These are phyloP conservation scores for Talaromyces ruber DNA, from an alignment of 495 filamentous ascomycete genomes.

Conservation along the genomic window DNA sequence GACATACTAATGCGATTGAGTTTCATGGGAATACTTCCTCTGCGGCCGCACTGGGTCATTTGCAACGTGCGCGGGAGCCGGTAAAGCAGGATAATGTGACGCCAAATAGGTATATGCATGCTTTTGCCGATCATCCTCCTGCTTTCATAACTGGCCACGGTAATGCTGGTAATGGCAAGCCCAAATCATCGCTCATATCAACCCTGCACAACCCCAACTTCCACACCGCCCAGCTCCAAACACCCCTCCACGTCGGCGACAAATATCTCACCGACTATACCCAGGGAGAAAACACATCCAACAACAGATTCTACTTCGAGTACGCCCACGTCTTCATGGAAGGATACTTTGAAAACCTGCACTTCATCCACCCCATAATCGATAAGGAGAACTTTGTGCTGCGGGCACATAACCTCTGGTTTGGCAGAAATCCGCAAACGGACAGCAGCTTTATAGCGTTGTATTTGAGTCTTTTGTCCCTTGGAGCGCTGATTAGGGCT, in stretches of 20 bases:
- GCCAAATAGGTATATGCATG: neutral
- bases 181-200: slow-evolving; percentile 24
- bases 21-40: slow-evolving; percentile 34
- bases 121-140: neutral
- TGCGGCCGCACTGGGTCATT: slow-evolving; percentile 23
- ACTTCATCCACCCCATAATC: slow-evolving; percentile 33
- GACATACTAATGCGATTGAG: slow-evolving; percentile 32
- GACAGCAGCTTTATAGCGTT: slow-evolving; percentile 31
- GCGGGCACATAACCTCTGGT: slow-evolving; percentile 31
- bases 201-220: slow-evolving; percentile 32
- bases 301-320: slow-evolving; percentile 26
- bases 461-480: slow-evolving; percentile 31
- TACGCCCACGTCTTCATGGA: slow-evolving; percentile 34
- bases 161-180: neutral
- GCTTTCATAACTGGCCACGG: neutral
- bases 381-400: slow-evolving; percentile 30
- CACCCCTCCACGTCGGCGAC: slow-evolving; percentile 9
- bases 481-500: slow-evolving; percentile 28
- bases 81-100: neutral
- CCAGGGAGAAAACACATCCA: neutral
- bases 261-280: slow-evolving; percentile 16
- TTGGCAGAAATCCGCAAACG: slow-evolving; percentile 19
- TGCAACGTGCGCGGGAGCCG: slow-evolving; percentile 23
- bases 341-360: slow-evolving; percentile 35
- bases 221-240: slow-evolving; percentile 16